phyloP scores from a whole-genome alignment of 1,284 basidiomycete species.

The Pulveroboletus ridleyi region DNA sequence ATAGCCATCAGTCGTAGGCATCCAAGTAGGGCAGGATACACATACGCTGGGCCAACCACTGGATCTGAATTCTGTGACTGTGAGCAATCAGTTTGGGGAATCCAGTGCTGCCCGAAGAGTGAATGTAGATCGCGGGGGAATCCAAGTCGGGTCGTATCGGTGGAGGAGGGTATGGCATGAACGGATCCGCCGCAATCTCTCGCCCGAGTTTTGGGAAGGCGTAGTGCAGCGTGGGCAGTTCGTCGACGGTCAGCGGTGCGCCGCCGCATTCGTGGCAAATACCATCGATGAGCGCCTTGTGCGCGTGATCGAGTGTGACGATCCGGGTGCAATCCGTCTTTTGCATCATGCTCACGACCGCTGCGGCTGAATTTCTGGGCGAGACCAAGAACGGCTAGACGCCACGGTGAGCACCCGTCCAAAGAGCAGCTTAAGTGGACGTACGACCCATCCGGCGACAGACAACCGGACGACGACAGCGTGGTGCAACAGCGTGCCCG shows the following conservation, averaged over 20 bases:
- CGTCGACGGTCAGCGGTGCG: neutral
- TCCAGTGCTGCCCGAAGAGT: neutral
- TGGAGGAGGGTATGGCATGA: neutral
- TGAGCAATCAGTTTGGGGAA: neutral
- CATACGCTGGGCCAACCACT: too few relatives aligned
- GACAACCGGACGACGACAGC: constrained; percentile 33
- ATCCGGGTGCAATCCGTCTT: neutral
- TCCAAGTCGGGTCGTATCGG: neutral
- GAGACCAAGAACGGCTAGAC: neutral
- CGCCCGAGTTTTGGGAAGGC: neutral
- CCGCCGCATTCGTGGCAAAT: neutral
- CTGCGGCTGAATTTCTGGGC: neutral
- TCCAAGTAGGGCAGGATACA: too few relatives aligned
- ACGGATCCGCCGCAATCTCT: neutral
- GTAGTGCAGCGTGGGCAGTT: neutral
- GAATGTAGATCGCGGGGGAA: neutral
- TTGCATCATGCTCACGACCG: neutral
- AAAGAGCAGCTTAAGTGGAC: too few relatives aligned
- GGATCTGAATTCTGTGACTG: neutral
- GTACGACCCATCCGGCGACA: constrained; percentile 34
- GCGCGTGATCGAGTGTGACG: neutral
- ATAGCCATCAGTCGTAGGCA: too few relatives aligned
- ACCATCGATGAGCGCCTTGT: neutral
- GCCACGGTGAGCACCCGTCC: too few relatives aligned
- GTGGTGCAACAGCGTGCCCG: constrained; percentile 43